phyloP scores from a whole-genome alignment of 75 land plant genomes.

The Pinus taeda region DNA sequence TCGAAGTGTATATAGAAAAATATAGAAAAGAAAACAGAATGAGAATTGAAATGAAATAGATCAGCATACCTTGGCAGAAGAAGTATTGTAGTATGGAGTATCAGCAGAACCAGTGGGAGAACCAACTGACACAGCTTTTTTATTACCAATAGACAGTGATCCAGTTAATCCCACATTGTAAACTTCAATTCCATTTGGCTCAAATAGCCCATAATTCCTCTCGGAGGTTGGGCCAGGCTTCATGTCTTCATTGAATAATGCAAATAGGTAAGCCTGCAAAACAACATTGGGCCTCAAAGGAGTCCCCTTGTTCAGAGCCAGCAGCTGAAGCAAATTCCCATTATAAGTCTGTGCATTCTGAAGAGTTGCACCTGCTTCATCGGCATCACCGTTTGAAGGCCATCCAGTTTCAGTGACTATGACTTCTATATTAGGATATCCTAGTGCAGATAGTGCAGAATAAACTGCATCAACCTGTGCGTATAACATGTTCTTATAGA shows the following conservation, averaged over 20 bases:
- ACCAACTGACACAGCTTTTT: not conserved
- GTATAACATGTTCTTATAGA: constrained; percentile 61
- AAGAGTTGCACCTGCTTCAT: constrained; percentile 25
- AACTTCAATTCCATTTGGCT: constrained; percentile 31
- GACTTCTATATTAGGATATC: constrained; percentile 52
- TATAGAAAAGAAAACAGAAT: not conserved
- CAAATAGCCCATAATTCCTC: constrained; percentile 62
- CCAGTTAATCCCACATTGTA: constrained; percentile 16
- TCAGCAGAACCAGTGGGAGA: not conserved
- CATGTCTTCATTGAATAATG: constrained; percentile 71
- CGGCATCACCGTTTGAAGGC: constrained; percentile 48
- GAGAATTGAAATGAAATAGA: not conserved
- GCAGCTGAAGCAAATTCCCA: constrained; percentile 34
- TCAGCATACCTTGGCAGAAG: not conserved
- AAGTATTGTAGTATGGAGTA: not conserved
- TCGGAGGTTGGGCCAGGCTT: constrained; percentile 62
- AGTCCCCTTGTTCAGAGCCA: constrained; percentile 36
- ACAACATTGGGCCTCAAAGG: constrained; percentile 43
- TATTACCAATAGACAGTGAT: not conserved
- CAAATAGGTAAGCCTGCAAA: constrained; percentile 58
- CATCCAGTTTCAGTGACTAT: constrained; percentile 86
- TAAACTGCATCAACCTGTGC: constrained; percentile 77
- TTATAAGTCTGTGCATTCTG: constrained; percentile 49
- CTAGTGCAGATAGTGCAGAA: constrained; percentile 55
- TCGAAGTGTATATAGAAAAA: too few species aligned